phyloP scores from a whole-genome alignment of 208 protist genomes.

The Crithidia sp. region DNA sequence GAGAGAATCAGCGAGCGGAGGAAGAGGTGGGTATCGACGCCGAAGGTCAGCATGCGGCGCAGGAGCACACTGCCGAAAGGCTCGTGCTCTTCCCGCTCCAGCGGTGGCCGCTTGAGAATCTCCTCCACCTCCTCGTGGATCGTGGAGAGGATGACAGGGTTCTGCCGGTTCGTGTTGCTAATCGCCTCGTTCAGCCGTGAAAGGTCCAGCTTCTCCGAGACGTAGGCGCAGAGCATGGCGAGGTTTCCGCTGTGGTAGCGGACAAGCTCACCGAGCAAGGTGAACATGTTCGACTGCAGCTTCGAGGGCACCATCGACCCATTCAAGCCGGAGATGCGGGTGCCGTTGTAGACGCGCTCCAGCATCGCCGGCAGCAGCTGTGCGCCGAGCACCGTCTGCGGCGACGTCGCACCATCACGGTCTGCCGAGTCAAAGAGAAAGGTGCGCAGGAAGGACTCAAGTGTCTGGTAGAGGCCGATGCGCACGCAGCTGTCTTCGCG shows the following conservation, averaged over 20 bases:
- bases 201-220: conserved; percentile 39
- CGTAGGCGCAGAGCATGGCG: conserved; percentile 49
- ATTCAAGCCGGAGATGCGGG: conserved; percentile 55
- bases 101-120: conserved; percentile 53
- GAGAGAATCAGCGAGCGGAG: conserved; percentile 71
- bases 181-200: conserved; percentile 52
- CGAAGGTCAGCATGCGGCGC: conserved; percentile 56
- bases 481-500: conserved; percentile 75
- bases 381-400: conserved; percentile 48
- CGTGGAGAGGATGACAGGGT: conserved; percentile 29
- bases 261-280: conserved; percentile 69
- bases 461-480: conserved; percentile 59
- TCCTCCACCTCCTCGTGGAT: conserved; percentile 43
- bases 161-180: conserved; percentile 31
- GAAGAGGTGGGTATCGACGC: conserved; percentile 64
- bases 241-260: conserved; percentile 75
- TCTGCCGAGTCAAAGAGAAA: conserved; percentile 46
- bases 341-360: conserved; percentile 84
- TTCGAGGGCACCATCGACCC: conserved; percentile 56
- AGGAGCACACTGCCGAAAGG: conserved; percentile 75
- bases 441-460: conserved; percentile 74
- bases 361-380: conserved; percentile 61
- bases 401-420: conserved; percentile 27
- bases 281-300: conserved; percentile 61
- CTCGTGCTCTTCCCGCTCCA: conserved; percentile 73